Evolutionary conservation across 2,329 filamentous ascomycete species (phyloP), one percentile per base, ranked within the genome.

Genomic region (Epichloe sibirici): DNA sequence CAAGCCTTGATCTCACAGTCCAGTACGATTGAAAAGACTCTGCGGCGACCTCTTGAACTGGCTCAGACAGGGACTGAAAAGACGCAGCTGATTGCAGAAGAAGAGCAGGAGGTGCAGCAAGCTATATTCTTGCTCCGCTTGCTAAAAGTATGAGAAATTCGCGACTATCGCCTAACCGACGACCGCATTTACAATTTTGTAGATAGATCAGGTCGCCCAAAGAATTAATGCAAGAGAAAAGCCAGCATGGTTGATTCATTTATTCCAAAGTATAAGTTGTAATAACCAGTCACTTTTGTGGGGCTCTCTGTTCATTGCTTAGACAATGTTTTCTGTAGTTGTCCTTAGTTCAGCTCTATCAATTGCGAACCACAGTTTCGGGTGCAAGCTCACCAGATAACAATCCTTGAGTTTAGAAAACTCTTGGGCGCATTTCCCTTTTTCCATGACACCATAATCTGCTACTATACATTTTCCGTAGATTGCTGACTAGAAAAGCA

Each of bases 401-500:
- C 91, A 97, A 59, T 95, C 77, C 66, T 95, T 95, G 48, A 97
- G 68, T 58, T 73, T 82, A 68, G 93, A 74, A 60, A 98, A 97
- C 64, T 96, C 90, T 53, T 81, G 82, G 4, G 77, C 76, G 64
- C 93, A 98, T 74, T 93, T 93, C 65, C 96, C 65, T 95, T 95
- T 95, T 61, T 90, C 80, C 3, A 95, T 81, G 4, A 89, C 81
- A 64, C 91, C 91, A 70, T 95, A 97, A 65, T 97, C 91, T 40
- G 82, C 81, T 49, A 91, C 79, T 57, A 98, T 83, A 66, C 93
- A 98, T 74, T 90, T 90, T 59, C 91, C 93, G 64, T 97, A 98
- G 12, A 80, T 74, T 3, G 88, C 77, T 50, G 88, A 86, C 91
- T 97, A 45, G 37, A 38, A 21, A 42, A 21, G 17, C 21, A 7